These are phyloP conservation scores for Xylaria sp. DNA, from an alignment of 2,329 filamentous ascomycete genomes.

Conservation along the genomic window DNA sequence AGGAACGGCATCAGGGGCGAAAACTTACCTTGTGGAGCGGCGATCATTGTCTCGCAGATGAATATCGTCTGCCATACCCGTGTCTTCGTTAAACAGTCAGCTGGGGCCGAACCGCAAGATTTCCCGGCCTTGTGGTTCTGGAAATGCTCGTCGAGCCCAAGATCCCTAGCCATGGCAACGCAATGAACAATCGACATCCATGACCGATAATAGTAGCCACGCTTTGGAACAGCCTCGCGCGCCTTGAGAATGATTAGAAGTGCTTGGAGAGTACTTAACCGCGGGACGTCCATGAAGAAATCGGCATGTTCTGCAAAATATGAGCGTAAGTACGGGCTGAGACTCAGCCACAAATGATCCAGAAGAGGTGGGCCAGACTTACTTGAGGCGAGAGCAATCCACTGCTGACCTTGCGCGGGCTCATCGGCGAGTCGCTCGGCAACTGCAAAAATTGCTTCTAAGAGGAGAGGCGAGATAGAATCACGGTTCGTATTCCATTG, in stretches of 20 bases:
- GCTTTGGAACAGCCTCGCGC: constrained; percentile 88
- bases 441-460: constrained; percentile 93
- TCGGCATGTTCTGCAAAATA: constrained; percentile 78
- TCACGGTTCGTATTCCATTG: constrained; percentile 87
- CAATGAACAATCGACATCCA: constrained; percentile 97
- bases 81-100: constrained; percentile 86
- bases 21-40: constrained; percentile 83
- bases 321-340: constrained; percentile 35
- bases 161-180: constrained; percentile 91
- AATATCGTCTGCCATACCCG: constrained; percentile 92
- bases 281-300: constrained; percentile 91
- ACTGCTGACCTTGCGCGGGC: constrained; percentile 85
- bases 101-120: constrained; percentile 73
- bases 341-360: not conserved
- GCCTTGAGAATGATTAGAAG: constrained; percentile 89
- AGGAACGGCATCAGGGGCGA: not conserved
- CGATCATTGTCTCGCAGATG: constrained; percentile 90
- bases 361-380: constrained; percentile 45
- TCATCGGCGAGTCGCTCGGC: constrained; percentile 86
- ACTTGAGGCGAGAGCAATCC: constrained; percentile 91
- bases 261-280: constrained; percentile 91
- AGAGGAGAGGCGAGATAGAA: constrained; percentile 86
- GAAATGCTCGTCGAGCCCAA: constrained; percentile 88
- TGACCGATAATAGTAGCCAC: constrained; percentile 95
- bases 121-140: constrained; percentile 79